These are phyloP conservation scores for Taphrina deformans DNA, from an alignment of 1,139 yeast species.

Conservation along the genomic window DNA sequence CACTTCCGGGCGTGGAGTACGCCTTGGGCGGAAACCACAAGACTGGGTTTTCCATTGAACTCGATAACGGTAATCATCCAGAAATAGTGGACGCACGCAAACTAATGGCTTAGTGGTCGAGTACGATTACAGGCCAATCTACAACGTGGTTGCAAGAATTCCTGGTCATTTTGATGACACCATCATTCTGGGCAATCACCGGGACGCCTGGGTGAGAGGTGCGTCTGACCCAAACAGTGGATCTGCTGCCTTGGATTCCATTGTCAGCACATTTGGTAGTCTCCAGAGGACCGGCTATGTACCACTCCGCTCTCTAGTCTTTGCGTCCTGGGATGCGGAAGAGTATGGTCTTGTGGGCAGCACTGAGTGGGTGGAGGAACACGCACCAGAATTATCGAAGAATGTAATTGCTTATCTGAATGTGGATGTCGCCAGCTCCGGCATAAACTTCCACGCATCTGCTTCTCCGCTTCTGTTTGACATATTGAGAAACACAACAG, in stretches of 20 bases:
- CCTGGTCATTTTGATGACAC: slow-evolving; percentile 59
- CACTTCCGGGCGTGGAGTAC: slow-evolving; percentile 53
- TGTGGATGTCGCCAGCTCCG: slow-evolving; percentile 62
- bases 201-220: slow-evolving; percentile 74
- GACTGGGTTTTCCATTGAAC: slow-evolving; percentile 48
- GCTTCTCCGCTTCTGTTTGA: slow-evolving; percentile 58
- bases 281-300: slow-evolving; percentile 58
- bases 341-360: slow-evolving; percentile 68
- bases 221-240: slow-evolving; percentile 75
- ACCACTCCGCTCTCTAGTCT: slow-evolving; percentile 60
- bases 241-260: slow-evolving; percentile 59
- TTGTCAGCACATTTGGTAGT: slow-evolving; percentile 57
- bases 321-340: slow-evolving; percentile 76
- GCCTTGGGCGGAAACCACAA: slow-evolving; percentile 62
- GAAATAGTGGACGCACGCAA: too few relatives aligned
- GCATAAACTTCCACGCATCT: slow-evolving; percentile 51
- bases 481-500: slow-evolving; percentile 44
- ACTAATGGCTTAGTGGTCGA: slow-evolving; percentile 24
- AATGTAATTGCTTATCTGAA: slow-evolving; percentile 62
- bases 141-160: slow-evolving; percentile 59
- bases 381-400: slow-evolving; percentile 49
- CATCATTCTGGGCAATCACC: slow-evolving; percentile 64
- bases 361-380: slow-evolving; percentile 67
- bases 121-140: slow-evolving; percentile 42
- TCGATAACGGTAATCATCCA: slow-evolving; percentile 54